phyloP scores from a whole-genome alignment of 2,329 filamentous ascomycete species.

The Teratosphaeria gauchensis region DNA sequence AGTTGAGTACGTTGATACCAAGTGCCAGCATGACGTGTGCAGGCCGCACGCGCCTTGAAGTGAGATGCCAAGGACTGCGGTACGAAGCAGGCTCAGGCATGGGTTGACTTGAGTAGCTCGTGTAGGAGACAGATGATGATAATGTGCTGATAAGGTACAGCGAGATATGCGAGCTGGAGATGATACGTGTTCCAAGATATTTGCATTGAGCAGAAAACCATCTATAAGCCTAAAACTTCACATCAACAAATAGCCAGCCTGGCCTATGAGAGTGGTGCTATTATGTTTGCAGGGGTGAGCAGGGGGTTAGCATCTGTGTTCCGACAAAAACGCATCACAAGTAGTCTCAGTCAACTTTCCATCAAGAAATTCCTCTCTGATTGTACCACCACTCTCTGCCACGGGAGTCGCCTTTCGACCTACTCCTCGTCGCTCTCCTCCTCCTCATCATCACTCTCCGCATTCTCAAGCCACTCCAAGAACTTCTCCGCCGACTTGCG shows the following conservation, averaged over 20 bases:
- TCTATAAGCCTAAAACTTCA: neutral
- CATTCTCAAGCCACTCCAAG: slow-evolving; percentile 54
- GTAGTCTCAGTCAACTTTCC: neutral
- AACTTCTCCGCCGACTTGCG: slow-evolving; percentile 91
- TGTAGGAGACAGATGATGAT: too few species aligned
- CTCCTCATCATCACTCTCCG: slow-evolving; percentile 19
- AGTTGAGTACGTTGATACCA: too few species aligned
- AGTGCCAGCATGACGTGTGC: too few species aligned
- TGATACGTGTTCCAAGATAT: neutral
- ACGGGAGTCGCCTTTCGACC: neutral
- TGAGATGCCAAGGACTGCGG: too few species aligned
- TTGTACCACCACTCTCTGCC: neutral
- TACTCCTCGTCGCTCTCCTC: slow-evolving; percentile 15
- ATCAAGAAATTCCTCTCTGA: neutral
- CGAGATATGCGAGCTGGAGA: neutral
- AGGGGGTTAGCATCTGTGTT: neutral
- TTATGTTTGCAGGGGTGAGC: neutral
- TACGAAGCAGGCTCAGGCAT: too few species aligned
- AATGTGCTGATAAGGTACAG: too few species aligned
- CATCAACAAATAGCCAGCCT: neutral
- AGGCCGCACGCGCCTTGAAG: too few species aligned
- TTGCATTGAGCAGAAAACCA: neutral
- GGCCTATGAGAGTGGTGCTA: neutral
- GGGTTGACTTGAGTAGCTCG: too few species aligned
- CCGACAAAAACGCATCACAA: neutral